Base-by-base conservation (phyloP, 106 monocot species). In the Allium fistulosum region DNA sequence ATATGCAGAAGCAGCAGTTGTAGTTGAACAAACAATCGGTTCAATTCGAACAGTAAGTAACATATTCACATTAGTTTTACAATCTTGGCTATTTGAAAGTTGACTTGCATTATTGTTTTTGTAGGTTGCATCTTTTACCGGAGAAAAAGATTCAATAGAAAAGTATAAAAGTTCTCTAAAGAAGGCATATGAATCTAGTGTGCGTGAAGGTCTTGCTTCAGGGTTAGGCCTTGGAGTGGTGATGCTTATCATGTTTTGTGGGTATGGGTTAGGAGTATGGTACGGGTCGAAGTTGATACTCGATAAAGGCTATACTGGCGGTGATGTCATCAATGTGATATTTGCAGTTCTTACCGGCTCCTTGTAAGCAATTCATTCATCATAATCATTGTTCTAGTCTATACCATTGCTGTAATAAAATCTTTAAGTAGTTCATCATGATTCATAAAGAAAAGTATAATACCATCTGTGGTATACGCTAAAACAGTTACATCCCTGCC, bases 111-210 rank as follows among this genome's bases (percentile, higher is more conserved):
- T 14, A 14, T 45, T 53, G 9, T 27, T 58, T 59, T 46, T 56
- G 51, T 56, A 91, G 91, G 91, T 91, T 67, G 82, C 77, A 7
- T 91, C 91, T 58, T 91, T 91, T 62, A 85, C 81, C 14, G 87
- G 87, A 9, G 87, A 92, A 75, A 80, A 74, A 26, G 66, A 9
- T 37, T 80, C 81, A 12, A 62, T 88, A 22, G 63, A 66, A 11
- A 79, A 78, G 52, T 93, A 88, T 52, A 72, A 57, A 5, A 68
- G 72, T 11, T 75, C 69, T 27, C 49, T 93, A 50, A 77, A 56
- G 65, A 65, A 46, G 17, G 82, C 88, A 22, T 85, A 83, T 53
- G 68, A 46, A 26, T 76, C 92, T 4, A 76, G 81, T 62, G 75
- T 79, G 51, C 69, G 74, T 11, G 88, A 93, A 52, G 88, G 85